Percentiles rank a stretch among this genome's conserved stretches.
phyloP scores from a whole-genome alignment of 2,329 filamentous ascomycete species.

The Phoma herbarum region DNA sequence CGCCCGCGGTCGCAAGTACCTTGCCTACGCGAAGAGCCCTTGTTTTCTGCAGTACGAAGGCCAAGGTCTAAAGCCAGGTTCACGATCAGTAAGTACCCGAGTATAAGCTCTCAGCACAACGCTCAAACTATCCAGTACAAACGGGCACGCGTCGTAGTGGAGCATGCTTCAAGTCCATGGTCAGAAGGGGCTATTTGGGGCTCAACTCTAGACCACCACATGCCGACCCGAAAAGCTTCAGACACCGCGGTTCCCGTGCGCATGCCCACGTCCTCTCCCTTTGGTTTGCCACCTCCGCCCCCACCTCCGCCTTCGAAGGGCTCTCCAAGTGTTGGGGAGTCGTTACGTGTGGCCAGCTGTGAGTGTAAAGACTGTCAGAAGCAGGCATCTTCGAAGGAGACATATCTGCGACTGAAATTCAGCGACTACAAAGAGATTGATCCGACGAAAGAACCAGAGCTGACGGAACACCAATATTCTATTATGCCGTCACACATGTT shows the following conservation, averaged over 20 bases:
- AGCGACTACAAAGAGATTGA: background rate
- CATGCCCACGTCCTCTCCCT: too few species aligned
- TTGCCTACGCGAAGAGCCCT: background rate
- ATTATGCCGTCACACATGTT: slow-evolving; percentile 19
- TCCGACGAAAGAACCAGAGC: background rate
- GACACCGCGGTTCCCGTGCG: too few species aligned
- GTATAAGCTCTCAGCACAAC: too few species aligned
- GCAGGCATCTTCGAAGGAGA: background rate
- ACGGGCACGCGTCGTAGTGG: slow-evolving; percentile 1
- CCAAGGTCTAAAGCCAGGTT: background rate
- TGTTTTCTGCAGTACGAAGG: slow-evolving; percentile 4
- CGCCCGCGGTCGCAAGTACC: background rate
- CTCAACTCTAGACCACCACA: too few species aligned
- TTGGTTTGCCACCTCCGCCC: too few species aligned
- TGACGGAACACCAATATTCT: slow-evolving; percentile 10
- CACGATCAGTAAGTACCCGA: background rate
- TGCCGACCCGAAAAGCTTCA: too few species aligned
- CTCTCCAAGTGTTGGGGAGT: background rate
- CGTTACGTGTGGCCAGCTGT: background rate
- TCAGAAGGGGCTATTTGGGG: background rate
- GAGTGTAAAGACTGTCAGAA: slow-evolving; percentile 2
- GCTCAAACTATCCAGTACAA: background rate
- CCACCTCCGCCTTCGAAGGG: too few species aligned
- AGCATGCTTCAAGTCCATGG: slow-evolving; percentile 5
- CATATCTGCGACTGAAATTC: background rate